Evolutionary conservation across 768 basidiomycete genomes (phyloP).

Genomic region (Auricularia sp.): DNA sequence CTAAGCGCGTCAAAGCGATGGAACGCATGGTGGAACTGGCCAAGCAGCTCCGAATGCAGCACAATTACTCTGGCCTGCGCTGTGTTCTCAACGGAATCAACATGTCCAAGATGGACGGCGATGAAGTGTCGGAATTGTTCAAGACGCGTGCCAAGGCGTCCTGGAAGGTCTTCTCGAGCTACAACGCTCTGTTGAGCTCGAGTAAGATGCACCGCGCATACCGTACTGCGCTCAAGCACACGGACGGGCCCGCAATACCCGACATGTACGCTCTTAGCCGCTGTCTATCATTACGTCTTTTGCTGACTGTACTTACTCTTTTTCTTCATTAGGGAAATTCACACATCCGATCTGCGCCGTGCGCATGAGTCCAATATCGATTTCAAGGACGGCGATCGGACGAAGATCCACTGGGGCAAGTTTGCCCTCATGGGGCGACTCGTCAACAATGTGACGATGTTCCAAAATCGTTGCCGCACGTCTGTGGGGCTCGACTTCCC

Average conservation of each 20-base stretch:
- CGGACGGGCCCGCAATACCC: constrained; percentile 81
- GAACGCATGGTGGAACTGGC: constrained; percentile 87
- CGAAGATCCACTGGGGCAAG: constrained; percentile 90
- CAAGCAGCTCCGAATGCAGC: constrained; percentile 63
- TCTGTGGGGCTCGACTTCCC: constrained; percentile 50
- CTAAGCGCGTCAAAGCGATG: constrained; percentile 66
- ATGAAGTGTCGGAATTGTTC: constrained; percentile 67
- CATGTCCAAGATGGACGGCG: constrained; percentile 66
- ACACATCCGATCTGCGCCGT: constrained; percentile 80
- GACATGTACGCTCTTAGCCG: constrained; percentile 31
- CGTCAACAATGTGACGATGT: constrained; percentile 64
- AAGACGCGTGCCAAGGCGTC: constrained; percentile 54
- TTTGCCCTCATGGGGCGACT: constrained; percentile 88
- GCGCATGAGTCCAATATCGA: constrained; percentile 81
- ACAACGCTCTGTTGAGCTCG: constrained; percentile 77
- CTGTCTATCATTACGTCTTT: not conserved
- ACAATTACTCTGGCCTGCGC: constrained; percentile 89
- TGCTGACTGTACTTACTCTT: no score
- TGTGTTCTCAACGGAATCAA: constrained; percentile 93
- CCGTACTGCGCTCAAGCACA: constrained; percentile 75
- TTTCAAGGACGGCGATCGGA: constrained; percentile 50
- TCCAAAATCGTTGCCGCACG: constrained; percentile 61
- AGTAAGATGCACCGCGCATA: constrained; percentile 83
- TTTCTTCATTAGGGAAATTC: constrained; percentile 56
- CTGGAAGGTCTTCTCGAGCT: constrained; percentile 70